Conservation (phyloP, 495 filamentous ascomycete species). For the Talaromyces liani region DNA sequence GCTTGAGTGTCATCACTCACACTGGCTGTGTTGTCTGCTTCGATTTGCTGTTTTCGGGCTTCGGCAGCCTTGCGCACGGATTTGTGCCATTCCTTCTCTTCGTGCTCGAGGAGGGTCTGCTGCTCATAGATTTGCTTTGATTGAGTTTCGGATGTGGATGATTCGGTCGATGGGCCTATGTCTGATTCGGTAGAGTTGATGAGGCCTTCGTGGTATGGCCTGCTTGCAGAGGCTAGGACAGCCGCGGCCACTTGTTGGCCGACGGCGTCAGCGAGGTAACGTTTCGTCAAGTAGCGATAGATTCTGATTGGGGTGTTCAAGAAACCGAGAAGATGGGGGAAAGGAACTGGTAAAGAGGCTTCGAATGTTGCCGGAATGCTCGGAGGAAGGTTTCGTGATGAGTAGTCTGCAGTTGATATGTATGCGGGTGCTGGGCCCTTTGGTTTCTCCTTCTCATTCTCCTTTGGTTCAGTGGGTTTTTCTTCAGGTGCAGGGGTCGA, state of each 20-base stretch:
- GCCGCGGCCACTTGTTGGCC: slow-evolving; percentile 84
- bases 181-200: slow-evolving; percentile 1
- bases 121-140: slow-evolving; percentile 49
- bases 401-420: slow-evolving; percentile 63
- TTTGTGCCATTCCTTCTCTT: slow-evolving; percentile 88
- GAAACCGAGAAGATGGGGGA: slow-evolving; percentile 92
- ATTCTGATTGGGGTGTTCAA: slow-evolving; percentile 80
- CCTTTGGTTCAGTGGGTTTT: slow-evolving; percentile 36
- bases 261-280: slow-evolving; percentile 75
- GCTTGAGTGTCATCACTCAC: slow-evolving; percentile 16
- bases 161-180: not conserved
- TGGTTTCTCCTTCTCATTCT: slow-evolving; percentile 40
- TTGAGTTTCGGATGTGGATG: slow-evolving; percentile 7
- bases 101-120: slow-evolving; percentile 57
- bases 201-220: slow-evolving; percentile 28
- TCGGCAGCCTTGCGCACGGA: slow-evolving; percentile 58
- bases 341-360: slow-evolving; percentile 62
- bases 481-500: slow-evolving; percentile 9
- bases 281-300: slow-evolving; percentile 83
- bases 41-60: slow-evolving; percentile 15
- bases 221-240: slow-evolving; percentile 60
- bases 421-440: slow-evolving; percentile 46
- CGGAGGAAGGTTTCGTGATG: slow-evolving; percentile 49
- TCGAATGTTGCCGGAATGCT: slow-evolving; percentile 52
- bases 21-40: slow-evolving; percentile 6